Evolutionary conservation across 352 stramenopile species (phyloP).

Genomic region (Pythium folliculosum): DNA sequence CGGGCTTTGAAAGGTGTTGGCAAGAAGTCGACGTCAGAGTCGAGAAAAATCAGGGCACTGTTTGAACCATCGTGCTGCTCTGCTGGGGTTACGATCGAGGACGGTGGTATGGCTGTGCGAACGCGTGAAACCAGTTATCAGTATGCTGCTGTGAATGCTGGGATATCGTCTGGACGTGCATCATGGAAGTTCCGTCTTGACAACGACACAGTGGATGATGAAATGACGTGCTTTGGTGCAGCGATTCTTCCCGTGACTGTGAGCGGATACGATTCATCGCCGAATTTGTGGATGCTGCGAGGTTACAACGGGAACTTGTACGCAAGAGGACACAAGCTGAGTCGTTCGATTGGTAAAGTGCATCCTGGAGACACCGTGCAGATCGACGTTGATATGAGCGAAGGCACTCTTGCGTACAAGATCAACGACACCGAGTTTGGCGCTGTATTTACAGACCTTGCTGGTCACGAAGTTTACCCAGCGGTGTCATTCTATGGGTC

Average conservation of each 20-base stretch:
- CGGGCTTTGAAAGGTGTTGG: conserved; percentile 36
- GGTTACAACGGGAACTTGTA: conserved; percentile 93
- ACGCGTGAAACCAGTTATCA: conserved; percentile 89
- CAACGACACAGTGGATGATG: conserved; percentile 88
- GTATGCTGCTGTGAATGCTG: conserved; percentile 82
- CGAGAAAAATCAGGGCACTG: conserved; percentile 65
- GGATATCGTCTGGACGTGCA: conserved; percentile 74
- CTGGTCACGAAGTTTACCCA: conserved; percentile 81
- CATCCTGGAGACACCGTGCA: conserved; percentile 88
- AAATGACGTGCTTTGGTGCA: conserved; percentile 92
- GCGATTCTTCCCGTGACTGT: conserved; percentile 87
- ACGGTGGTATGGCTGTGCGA: conserved; percentile 69
- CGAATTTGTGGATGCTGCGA: conserved; percentile 91
- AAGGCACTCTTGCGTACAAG: conserved; percentile 85
- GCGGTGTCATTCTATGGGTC: conserved; percentile 90
- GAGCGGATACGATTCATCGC: conserved; percentile 89
- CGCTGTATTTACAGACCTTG: conserved; percentile 82
- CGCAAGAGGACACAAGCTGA: conserved; percentile 86
- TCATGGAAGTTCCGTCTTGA: conserved; percentile 88
- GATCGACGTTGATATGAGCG: conserved; percentile 88
- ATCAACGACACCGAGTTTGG: conserved; percentile 91
- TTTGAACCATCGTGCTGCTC: conserved; percentile 84
- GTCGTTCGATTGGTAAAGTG: conserved; percentile 83
- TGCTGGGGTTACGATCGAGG: conserved; percentile 74
- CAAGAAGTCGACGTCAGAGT: conserved; percentile 56